A percentile compares a stretch with the other conserved stretches of the same genome.
phyloP scores from a whole-genome alignment of 2,329 filamentous ascomycete genomes.

The Verticillium nonalfalfae region DNA sequence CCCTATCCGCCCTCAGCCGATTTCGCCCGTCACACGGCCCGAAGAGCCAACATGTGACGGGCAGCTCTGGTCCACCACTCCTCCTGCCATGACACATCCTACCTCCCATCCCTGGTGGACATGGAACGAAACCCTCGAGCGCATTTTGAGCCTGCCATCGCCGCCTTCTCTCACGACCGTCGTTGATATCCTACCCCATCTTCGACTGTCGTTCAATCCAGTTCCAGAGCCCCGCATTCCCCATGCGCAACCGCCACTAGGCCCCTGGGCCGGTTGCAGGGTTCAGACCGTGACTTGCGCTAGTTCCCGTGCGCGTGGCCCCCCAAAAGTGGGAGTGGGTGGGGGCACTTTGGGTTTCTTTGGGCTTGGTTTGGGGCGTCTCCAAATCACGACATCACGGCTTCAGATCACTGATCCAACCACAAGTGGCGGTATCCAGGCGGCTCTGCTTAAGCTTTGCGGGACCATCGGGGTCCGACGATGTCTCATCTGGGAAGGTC shows the following conservation, averaged over 20 bases:
- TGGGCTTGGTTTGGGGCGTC: not conserved
- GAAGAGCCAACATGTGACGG: not conserved
- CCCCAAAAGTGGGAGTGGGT: not conserved
- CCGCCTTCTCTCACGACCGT: not conserved
- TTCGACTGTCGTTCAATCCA: not conserved
- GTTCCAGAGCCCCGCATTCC: not conserved
- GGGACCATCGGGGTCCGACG: not conserved
- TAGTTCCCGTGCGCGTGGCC: slow-evolving; percentile 2
- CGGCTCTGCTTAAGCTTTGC: slow-evolving; percentile 1
- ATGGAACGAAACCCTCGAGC: not conserved
- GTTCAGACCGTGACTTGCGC: not conserved
- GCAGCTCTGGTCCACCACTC: not conserved
- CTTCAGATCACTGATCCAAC: slow-evolving; percentile 1
- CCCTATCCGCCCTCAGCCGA: not conserved
- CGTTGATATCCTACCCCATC: not conserved
- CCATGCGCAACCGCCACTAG: not conserved
- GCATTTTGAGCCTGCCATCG: not conserved
- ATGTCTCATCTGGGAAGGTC: not conserved
- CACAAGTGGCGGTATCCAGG: not conserved
- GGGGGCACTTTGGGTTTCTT: not conserved
- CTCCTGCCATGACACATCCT: not conserved
- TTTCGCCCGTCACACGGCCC: not conserved
- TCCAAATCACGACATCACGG: slow-evolving; percentile 2
- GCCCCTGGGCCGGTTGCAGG: slow-evolving; percentile 2
- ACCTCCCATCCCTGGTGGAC: not conserved